Percentiles rank a stretch among this genome's conserved stretches.
Conservation (phyloP, 2,329 filamentous ascomycete genomes). For the Ascochyta rabiei region DNA sequence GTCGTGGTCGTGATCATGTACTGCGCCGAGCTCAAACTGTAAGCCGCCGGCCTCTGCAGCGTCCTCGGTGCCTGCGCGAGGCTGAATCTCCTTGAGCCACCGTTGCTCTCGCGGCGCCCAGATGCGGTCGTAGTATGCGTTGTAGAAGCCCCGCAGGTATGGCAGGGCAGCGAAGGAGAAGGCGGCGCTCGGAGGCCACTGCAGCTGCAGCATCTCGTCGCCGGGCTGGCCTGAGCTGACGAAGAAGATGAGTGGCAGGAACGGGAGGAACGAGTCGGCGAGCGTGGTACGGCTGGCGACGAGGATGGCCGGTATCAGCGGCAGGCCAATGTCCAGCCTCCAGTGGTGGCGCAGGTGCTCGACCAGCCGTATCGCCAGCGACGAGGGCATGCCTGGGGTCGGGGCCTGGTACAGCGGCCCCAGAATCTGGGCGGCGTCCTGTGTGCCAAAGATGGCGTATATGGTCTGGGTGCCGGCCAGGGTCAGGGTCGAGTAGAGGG, state of each 20-base stretch:
- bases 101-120: conserved; percentile 63
- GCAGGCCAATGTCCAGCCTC: conserved; percentile 64
- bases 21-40: conserved; percentile 15
- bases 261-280: conserved; percentile 67
- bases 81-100: conserved; percentile 69
- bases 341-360: conserved; percentile 50
- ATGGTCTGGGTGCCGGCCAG: conserved; percentile 68
- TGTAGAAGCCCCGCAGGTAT: conserved; percentile 69
- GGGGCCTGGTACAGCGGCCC: conserved; percentile 45
- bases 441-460: conserved; percentile 68
- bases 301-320: conserved; percentile 70
- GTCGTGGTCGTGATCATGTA: conserved; percentile 14
- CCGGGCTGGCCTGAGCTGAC: conserved; percentile 57
- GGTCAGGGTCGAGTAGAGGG: conserved; percentile 53
- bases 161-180: conserved; percentile 70
- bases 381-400: conserved; percentile 38
- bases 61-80: conserved; percentile 52
- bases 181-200: conserved; percentile 70
- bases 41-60: conserved; percentile 22
- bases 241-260: conserved; percentile 67
- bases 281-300: conserved; percentile 70
- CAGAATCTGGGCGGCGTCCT: conserved; percentile 65
- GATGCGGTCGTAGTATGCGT: conserved; percentile 64
- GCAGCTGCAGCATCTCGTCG: conserved; percentile 56
- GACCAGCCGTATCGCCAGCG: conserved; percentile 41